These are phyloP conservation scores for Xylaria flabelliformis DNA, from an alignment of 495 filamentous ascomycete species.

Conservation along the genomic window DNA sequence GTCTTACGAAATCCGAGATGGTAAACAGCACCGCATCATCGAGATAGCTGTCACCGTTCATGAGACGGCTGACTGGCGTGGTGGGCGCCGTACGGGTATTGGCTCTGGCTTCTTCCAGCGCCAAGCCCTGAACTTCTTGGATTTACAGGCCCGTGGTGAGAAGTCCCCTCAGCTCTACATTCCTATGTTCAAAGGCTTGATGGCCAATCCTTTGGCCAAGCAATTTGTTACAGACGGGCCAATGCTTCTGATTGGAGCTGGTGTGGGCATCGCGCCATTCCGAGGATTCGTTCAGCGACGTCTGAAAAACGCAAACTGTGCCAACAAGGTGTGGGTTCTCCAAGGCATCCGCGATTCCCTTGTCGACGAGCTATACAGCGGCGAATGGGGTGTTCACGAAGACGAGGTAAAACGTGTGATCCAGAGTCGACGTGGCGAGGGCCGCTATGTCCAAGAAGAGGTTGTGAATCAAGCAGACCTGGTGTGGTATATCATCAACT, in stretches of 20 bases:
- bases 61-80: constrained; percentile 80
- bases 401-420: constrained; percentile 92
- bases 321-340: constrained; percentile 99
- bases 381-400: constrained; percentile 95
- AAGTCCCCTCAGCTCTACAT: constrained; percentile 68
- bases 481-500: constrained; percentile 95
- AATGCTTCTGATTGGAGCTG: constrained; percentile 96
- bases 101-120: constrained; percentile 87
- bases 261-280: constrained; percentile 96
- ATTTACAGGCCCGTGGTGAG: constrained; percentile 64
- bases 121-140: constrained; percentile 71
- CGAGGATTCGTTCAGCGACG: constrained; percentile 95
- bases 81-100: constrained; percentile 69
- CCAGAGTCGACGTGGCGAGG: constrained; percentile 77
- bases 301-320: constrained; percentile 93
- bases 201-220: constrained; percentile 92
- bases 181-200: constrained; percentile 98
- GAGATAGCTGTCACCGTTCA: constrained; percentile 96
- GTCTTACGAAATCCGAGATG: constrained; percentile 70
- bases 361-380: constrained; percentile 92
- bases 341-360: constrained; percentile 94
- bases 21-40: constrained; percentile 78
- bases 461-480: constrained; percentile 86
- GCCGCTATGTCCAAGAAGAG: constrained; percentile 87
- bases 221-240: constrained; percentile 91